Base-by-base conservation (phyloP, 192 early-diverging fungal species). In the Coemansia sp. region DNA sequence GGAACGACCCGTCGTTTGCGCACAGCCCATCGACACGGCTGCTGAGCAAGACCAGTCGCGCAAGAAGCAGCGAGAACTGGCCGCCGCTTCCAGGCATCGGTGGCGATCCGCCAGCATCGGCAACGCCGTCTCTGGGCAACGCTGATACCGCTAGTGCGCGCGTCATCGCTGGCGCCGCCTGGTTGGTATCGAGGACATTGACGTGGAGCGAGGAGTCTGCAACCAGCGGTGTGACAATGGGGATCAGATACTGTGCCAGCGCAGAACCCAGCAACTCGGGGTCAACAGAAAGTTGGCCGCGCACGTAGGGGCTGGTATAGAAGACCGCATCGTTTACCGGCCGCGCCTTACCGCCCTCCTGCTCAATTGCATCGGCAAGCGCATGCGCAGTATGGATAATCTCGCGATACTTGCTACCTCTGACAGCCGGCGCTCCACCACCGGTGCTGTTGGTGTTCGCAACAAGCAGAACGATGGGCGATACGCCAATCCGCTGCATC, bases 241-340 rank as follows among this genome's bases (percentile, higher is more conserved):
- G 93, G 2, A 92, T 89, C 48, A 91, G 91, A 43, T 78, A 73
- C 41, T 89, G 71, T 22, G 86, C 78, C 11, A 93, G 63, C 4
- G 86, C 86, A 6, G 86, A 83, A 16, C 87, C 78, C n/a, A 92
- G 71, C 36, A 87, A 79, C 47, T 66, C 68, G n/a, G 85, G 65
- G 39, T 74, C 84, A 1, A 84, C 79, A 36, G 72, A 52, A 12
- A 83, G 72, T 22, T 68, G 52, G 10, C 61, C 36, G 4, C 21
- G 52, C 15, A 41, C 22, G 21, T 72, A 68, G 26, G 76, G 71
- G 49, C 58, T 69, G 32, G 67, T 72, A 64, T 42, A 58, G 67
- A 93, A 88, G 37, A 93, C 74, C 41, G 84, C 88, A 49, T 85
- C 88, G 69, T 89, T 89, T 10, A 94, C 71, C 0, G 90, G 85